Base-by-base conservation (phyloP, 2,329 filamentous ascomycete species). In the Pestalotiopsis sp. region DNA sequence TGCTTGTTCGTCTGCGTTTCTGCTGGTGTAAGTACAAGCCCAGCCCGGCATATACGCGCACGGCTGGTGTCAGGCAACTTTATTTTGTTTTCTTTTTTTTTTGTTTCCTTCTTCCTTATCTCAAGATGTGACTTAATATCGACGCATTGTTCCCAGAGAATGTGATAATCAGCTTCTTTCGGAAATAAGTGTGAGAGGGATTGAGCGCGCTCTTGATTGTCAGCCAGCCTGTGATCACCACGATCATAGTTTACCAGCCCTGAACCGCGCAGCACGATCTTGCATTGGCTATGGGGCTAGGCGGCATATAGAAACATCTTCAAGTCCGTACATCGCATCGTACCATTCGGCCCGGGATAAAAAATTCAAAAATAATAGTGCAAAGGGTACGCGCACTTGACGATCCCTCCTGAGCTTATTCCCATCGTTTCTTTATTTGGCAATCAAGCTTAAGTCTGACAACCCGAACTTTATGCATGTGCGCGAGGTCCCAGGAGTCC, bases 391-490 rank as follows among this genome's bases (percentile, higher is more conserved):
- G 45, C 14, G 45, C 45, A 52, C 45, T 36, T 36, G 31, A 36
- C 31, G 31, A 36, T 36, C 31, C 31, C 31, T 36, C 31, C 7
- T 36, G 31, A 36, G 31, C 6, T 36, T 36, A 7, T 36, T 36
- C 45, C 4, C 45, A 52, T 59, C 17, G 23, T 59, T 9, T 59
- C 57, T 36, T 59, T 14, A 23, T 27, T 36, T 20, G 31, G 31
- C 27, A 62, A 62, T 36, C n/a, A 40, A 62, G 59, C 59, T 62
- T 62, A 40, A 62, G 27, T 62, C 59, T 62, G 59, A 62, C 59
- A 62, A 40, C 59, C 14, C 38, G 17, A 41, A 62, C 59, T 40
- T 40, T n/a, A 62, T 62, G 59, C 31, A 62, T 12, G 59, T 20
- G 59, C 45, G 20, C 45, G 20, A 52, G 45, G 20, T 52, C 45